Evolutionary conservation across 2,329 filamentous ascomycete species (phyloP).

Genomic region (Fusarium cyanostomum): DNA sequence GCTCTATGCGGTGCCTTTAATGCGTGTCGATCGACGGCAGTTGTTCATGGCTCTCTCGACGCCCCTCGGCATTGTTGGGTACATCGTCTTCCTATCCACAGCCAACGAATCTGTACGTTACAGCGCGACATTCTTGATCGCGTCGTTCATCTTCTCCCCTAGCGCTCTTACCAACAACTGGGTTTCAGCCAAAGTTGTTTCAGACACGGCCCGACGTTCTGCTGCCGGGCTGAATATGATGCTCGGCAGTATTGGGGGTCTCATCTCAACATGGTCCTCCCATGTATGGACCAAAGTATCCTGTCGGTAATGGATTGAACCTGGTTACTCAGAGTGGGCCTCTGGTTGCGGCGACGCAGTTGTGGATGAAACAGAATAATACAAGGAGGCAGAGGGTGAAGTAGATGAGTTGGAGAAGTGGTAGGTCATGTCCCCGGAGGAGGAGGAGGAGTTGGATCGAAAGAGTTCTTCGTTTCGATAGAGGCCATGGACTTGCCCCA

Average conservation of each 20-base stretch:
- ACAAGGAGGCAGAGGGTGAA: slow-evolving; percentile 2
- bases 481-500: neutral
- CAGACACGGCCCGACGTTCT: slow-evolving; percentile 30
- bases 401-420: neutral
- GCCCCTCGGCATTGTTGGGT: slow-evolving; percentile 68
- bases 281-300: slow-evolving; percentile 71
- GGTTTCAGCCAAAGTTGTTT: slow-evolving; percentile 24
- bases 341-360: neutral
- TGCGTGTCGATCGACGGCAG: slow-evolving; percentile 63
- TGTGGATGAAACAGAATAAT: slow-evolving; percentile 6
- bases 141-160: slow-evolving; percentile 15
- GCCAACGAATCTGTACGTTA: slow-evolving; percentile 60
- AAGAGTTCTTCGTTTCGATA: slow-evolving; percentile 1
- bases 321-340: slow-evolving; percentile 4
- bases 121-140: slow-evolving; percentile 66
- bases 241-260: slow-evolving; percentile 62
- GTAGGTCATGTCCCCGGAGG: neutral
- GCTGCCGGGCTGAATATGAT: slow-evolving; percentile 37
- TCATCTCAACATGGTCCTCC: slow-evolving; percentile 71
- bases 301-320: slow-evolving; percentile 71
- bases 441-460: slow-evolving; percentile 1
- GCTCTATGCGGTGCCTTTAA: slow-evolving; percentile 65
- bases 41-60: slow-evolving; percentile 63
- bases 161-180: slow-evolving; percentile 56
- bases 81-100: slow-evolving; percentile 69